phyloP scores from a whole-genome alignment of 1,139 yeast genomes.

The Oligophagozyma castellii region DNA sequence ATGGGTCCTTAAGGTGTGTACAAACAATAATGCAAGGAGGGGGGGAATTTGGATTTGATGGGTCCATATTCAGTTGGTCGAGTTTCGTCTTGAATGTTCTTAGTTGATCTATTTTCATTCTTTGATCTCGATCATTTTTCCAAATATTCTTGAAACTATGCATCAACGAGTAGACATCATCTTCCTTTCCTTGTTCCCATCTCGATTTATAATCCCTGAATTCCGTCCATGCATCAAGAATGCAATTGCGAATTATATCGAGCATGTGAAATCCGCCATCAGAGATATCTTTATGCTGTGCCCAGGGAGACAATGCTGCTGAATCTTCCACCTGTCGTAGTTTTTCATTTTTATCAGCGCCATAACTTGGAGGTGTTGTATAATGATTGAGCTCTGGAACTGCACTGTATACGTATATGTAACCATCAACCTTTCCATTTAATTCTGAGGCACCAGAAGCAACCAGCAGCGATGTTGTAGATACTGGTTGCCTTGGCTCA shows the following conservation, averaged over 20 bases:
- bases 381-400: constrained; percentile 35
- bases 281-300: constrained; percentile 7
- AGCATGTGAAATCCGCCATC: constrained; percentile 34
- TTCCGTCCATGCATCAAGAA: constrained; percentile 65
- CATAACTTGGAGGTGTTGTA: constrained; percentile 37
- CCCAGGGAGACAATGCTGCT: constrained; percentile 6
- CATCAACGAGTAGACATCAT: constrained; percentile 48
- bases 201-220: constrained; percentile 38
- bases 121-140: constrained; percentile 28
- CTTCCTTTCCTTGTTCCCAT: constrained; percentile 53
- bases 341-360: constrained; percentile 6
- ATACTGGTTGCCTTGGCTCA: constrained; percentile 50
- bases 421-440: constrained; percentile 63
- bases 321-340: constrained; percentile 4
- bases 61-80: constrained; percentile 27
- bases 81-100: constrained; percentile 14
- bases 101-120: constrained; percentile 13
- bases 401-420: constrained; percentile 53
- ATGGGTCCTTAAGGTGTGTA: constrained; percentile 41
- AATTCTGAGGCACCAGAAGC: constrained; percentile 70
- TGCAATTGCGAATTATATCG: constrained; percentile 36
- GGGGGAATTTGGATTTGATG: constrained; percentile 36
- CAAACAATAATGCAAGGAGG: constrained; percentile 61
- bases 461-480: constrained; percentile 53
- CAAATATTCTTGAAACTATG: constrained; percentile 45